Base-by-base conservation (phyloP, 352 stramenopile genomes). In the Globisporangium emineosum region DNA sequence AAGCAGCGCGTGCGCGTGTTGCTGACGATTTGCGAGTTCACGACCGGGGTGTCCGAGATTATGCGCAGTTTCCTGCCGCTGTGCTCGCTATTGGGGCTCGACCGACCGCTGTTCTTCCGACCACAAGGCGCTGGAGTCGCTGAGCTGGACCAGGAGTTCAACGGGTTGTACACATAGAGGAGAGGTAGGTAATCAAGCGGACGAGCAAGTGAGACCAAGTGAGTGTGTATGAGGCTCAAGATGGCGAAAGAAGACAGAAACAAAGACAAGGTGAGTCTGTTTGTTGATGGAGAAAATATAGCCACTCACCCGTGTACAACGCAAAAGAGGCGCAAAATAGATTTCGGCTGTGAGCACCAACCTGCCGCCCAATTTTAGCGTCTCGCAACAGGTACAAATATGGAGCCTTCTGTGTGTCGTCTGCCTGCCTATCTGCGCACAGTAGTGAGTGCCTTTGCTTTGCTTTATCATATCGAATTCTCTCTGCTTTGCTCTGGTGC, bases 141-240 rank as follows among this genome's bases (percentile, higher is more conserved):
- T 9, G 27, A 33, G 57, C 54, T 42, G 13, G n/a, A 45, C 0
- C 55, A 73, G 25, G 66, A 71, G 19, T 69, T 78, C 29, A 83
- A 80, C 61, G 69, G 79, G 27, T 64, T 90, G 30, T 89, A 90
- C 71, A 86, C 79, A 65, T 89, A 83, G 75, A 65, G 29, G 75
- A 65, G 29, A 32, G 29, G 29, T 5, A 57, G 17, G 25, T 49
- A n/a, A 23, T 49, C 42, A 23, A 15, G 21, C 15, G 42, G 2
- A 21, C 13, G 45, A 40, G 15, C 10, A 40, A 17, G 33, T 40
- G 33, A 10, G 9, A 4, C 10, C 33, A 40, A 40, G 1, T 40
- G 33, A 37, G 6, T 37, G 32, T n/a, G n/a, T n/a, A n/a, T n/a
- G n/a, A n/a, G n/a, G 33, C 7, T 40, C 33, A 10, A 15, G n/a